These are phyloP conservation scores for Kwoniella mangroviensis DNA, from an alignment of 768 basidiomycete species.

Conservation along the genomic window DNA sequence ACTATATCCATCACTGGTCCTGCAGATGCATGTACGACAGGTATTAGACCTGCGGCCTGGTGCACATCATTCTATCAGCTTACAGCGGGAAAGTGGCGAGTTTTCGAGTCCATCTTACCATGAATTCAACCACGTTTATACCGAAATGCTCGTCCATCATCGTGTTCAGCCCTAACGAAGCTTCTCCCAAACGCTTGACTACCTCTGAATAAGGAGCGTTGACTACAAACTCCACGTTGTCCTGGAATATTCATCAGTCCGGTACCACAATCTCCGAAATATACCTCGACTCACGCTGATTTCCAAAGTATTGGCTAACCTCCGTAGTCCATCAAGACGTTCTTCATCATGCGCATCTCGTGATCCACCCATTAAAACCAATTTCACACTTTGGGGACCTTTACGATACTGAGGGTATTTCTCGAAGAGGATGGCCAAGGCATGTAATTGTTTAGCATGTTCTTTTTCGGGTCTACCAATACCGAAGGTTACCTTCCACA, in stretches of 20 bases:
- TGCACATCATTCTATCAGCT: neutral
- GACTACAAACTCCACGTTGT: conserved; percentile 74
- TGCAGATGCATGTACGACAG: conserved; percentile 88
- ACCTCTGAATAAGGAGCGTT: conserved; percentile 80
- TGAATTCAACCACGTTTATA: conserved; percentile 95
- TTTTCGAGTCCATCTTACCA: conserved; percentile 67
- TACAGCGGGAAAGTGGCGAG: neutral
- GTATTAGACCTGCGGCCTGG: conserved; percentile 91
- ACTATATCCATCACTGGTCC: conserved; percentile 92
- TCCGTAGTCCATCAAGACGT: conserved; percentile 69
- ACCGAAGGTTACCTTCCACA: neutral
- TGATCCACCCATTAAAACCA: conserved; percentile 82
- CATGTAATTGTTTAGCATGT: conserved; percentile 75
- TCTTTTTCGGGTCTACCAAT: conserved; percentile 80
- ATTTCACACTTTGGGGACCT: conserved; percentile 59
- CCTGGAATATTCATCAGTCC: conserved; percentile 59
- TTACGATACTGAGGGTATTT: conserved; percentile 66
- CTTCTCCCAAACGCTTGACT: conserved; percentile 70
- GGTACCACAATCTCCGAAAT: too few species aligned
- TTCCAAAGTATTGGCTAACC: conserved; percentile 67
- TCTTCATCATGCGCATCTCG: conserved; percentile 76
- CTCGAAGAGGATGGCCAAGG: conserved; percentile 68
- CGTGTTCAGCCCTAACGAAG: conserved; percentile 86
- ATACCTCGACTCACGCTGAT: conserved; percentile 64
- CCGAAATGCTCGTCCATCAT: conserved; percentile 99